Evolutionary conservation across 1,284 basidiomycete genomes (phyloP).

Genomic region (Rhizoctonia solani): DNA sequence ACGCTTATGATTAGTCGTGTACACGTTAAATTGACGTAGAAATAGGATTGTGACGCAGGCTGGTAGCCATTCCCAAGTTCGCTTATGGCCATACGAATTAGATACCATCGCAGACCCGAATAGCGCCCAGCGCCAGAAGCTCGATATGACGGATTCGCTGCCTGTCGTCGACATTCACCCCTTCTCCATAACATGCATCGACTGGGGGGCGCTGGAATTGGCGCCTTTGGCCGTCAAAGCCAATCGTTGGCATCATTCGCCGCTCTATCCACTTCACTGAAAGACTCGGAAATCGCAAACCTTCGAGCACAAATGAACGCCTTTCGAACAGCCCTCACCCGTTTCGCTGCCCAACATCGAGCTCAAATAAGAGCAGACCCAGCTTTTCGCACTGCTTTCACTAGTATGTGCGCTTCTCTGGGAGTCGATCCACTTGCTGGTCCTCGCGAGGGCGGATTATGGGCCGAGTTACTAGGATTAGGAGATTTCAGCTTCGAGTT

Average conservation of each 20-base stretch:
- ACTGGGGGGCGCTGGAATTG: constrained; percentile 67
- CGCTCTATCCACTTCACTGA: constrained; percentile 78
- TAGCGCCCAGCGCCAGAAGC: neutral
- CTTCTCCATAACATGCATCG: constrained; percentile 59
- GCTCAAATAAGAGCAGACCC: constrained; percentile 86
- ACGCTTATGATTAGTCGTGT: too few relatives aligned
- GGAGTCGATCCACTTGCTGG: constrained; percentile 94
- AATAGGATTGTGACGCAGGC: too few relatives aligned
- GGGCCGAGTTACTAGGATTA: constrained; percentile 80
- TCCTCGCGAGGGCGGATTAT: constrained; percentile 84
- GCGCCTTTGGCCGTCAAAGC: constrained; percentile 74
- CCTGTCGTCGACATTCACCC: too few relatives aligned
- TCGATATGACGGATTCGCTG: too few relatives aligned
- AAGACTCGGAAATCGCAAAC: constrained; percentile 72
- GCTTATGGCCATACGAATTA: too few relatives aligned
- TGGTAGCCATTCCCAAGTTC: too few relatives aligned
- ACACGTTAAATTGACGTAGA: too few relatives aligned
- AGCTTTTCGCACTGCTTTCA: constrained; percentile 88
- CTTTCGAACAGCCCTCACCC: constrained; percentile 79
- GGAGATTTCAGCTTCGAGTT: constrained; percentile 97
- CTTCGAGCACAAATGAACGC: constrained; percentile 82
- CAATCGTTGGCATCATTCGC: constrained; percentile 77
- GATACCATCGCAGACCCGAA: too few relatives aligned
- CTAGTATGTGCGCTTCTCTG: constrained; percentile 93
- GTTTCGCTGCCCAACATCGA: constrained; percentile 84